These are phyloP conservation scores for Solanum virginianum DNA, from an alignment of 257 asterid genomes.

Conservation along the genomic window DNA sequence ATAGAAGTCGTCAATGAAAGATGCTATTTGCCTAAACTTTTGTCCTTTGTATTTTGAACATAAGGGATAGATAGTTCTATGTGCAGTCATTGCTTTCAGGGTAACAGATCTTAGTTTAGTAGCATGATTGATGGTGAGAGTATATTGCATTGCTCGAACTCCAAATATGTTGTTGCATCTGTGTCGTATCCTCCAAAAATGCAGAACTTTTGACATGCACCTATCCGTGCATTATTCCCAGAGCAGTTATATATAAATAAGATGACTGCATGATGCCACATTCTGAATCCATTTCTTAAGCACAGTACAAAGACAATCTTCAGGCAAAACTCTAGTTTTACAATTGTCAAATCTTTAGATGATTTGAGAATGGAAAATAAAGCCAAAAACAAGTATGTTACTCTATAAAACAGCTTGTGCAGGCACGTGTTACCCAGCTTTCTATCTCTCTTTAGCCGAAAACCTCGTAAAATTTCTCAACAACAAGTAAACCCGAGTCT, in stretches of 20 bases:
- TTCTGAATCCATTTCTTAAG: not conserved
- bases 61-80: not conserved
- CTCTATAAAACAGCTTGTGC: not conserved
- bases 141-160: not conserved
- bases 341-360: not conserved
- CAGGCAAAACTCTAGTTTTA: not conserved
- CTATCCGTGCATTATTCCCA: not conserved
- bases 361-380: not conserved
- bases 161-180: not conserved
- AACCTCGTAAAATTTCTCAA: slow-evolving; percentile 84
- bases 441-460: slow-evolving; percentile 30
- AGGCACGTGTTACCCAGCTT: not conserved
- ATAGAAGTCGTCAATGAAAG: slow-evolving; percentile 24
- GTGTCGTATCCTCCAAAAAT: too few species aligned
- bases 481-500: slow-evolving; percentile 82
- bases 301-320: not conserved
- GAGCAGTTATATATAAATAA: too few species aligned
- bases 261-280: too few species aligned
- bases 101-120: not conserved
- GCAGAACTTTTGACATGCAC: not conserved
- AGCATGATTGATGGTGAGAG: not conserved
- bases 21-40: not conserved
- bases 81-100: not conserved
- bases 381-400: not conserved
- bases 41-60: not conserved